Conservation (phyloP, 352 stramenopile genomes). For the Poterioochromonas sp. region DNA sequence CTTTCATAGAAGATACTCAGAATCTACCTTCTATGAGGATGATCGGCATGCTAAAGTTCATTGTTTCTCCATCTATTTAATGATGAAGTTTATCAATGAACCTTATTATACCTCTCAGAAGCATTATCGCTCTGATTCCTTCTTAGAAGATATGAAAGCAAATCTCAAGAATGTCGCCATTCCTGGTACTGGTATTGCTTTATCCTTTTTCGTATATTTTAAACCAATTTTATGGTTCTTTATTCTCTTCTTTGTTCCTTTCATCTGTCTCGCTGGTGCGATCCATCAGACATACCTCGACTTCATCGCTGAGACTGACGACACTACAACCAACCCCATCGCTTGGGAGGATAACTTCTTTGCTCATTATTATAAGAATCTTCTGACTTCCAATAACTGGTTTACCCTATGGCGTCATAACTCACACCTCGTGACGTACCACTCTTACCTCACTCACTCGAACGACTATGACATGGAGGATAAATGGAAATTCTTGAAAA, state of each 20-base stretch:
- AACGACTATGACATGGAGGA: slow-evolving; percentile 71
- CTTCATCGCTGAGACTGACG: slow-evolving; percentile 54
- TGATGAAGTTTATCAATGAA: slow-evolving; percentile 83
- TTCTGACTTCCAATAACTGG: slow-evolving; percentile 83
- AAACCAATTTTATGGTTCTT: slow-evolving; percentile 62
- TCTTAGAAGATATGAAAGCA: slow-evolving; percentile 82
- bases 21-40: slow-evolving; percentile 37
- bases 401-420: slow-evolving; percentile 95
- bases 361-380: slow-evolving; percentile 28
- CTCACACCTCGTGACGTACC: slow-evolving; percentile 68
- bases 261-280: slow-evolving; percentile 65
- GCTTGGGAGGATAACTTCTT: background rate
- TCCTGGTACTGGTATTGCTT: slow-evolving; percentile 83
- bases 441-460: slow-evolving; percentile 27
- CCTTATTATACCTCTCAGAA: slow-evolving; percentile 50
- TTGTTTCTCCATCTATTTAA: slow-evolving; percentile 83
- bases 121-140: slow-evolving; percentile 90
- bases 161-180: slow-evolving; percentile 96
- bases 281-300: slow-evolving; percentile 39
- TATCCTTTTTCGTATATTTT: slow-evolving; percentile 73
- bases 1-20: too few species aligned
- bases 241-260: slow-evolving; percentile 71
- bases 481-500: slow-evolving; percentile 94
- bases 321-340: background rate
- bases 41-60: slow-evolving; percentile 76